These are phyloP conservation scores for Blastosporella zonata DNA, from an alignment of 1,284 basidiomycete genomes.

Conservation along the genomic window DNA sequence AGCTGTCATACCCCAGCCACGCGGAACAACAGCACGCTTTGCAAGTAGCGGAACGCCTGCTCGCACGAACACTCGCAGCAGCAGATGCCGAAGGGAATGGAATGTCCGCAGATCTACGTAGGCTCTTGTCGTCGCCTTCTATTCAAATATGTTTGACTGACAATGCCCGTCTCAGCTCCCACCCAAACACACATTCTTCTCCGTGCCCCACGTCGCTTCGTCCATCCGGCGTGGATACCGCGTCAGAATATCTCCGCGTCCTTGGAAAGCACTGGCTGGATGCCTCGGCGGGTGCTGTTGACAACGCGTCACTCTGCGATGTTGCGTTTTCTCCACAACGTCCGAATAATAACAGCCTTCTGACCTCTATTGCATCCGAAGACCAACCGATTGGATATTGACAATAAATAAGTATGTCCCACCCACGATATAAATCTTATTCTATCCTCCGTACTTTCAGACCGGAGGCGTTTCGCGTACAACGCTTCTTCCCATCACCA, in stretches of 20 bases:
- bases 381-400: no score
- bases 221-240: constrained; percentile 71
- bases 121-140: constrained; percentile 15
- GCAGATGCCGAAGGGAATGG: constrained; percentile 52
- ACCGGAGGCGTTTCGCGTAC: no score
- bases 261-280: constrained; percentile 40
- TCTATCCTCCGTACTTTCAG: no score
- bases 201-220: constrained; percentile 67
- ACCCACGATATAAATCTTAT: no score
- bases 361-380: no score
- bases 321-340: no score
- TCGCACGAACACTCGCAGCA: constrained; percentile 58
- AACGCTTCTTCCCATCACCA: no score
- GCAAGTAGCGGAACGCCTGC: constrained; percentile 53
- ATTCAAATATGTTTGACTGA: no score
- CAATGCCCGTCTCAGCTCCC: constrained; percentile 45
- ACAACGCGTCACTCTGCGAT: no score
- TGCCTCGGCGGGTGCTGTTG: no score
- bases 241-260: constrained; percentile 53
- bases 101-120: constrained; percentile 61
- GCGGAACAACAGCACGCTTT: constrained; percentile 49
- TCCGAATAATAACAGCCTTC: no score
- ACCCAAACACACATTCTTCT: constrained; percentile 69
- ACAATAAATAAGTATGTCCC: no score
- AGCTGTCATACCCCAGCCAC: constrained; percentile 25